Evolutionary conservation across 257 asterid genomes (phyloP), one percentile per base, ranked within the genome.

Genomic region (Primulina eburnea): DNA sequence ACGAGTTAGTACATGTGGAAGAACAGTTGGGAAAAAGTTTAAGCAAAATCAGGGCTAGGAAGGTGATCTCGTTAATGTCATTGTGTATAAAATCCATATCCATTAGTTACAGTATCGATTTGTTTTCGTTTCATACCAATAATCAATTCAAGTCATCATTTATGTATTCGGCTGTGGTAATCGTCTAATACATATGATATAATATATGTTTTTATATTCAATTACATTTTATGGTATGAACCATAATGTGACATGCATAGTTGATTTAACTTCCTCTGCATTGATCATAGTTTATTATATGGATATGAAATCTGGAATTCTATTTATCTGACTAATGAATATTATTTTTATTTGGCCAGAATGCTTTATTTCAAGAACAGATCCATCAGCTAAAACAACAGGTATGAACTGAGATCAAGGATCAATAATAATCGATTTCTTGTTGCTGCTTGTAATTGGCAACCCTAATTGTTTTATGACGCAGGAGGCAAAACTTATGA

Each of bases 11-110:
- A 43, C 73, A 79, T 61, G 62, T 85, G 28, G 83, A 87, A 78
- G 67, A 21, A 59, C 84, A 85, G 69, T 69, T 84, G 82, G 84
- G 79, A 43, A 59, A 30, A 81, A 84, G 93, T 73, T 64, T 87
- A 65, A 73, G 74, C 66, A 79, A 69, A 43, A 78, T 87, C 62
- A 73, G 84, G 68, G 78, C 77, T 21, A 81, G 80, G 65, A 87
- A 87, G 93, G 93, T 85, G 79, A 32, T 24, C 16, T 3, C 50
- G 0, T 47, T 18, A 0, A 50, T 47, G 7, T 50, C 16, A 20
- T 50, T n/a, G 37, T 32, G 56, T 33, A 55, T 35, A 16, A 26
- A 56, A 55, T 21, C 71, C 53, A 10, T 57, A 3, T 33, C 37
- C 43, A 2, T 37, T 8, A 38, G 14, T 8, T 9, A 8, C 8